Base-by-base conservation (phyloP, 2,329 filamentous ascomycete genomes). In the Aspergillus caelatus region DNA sequence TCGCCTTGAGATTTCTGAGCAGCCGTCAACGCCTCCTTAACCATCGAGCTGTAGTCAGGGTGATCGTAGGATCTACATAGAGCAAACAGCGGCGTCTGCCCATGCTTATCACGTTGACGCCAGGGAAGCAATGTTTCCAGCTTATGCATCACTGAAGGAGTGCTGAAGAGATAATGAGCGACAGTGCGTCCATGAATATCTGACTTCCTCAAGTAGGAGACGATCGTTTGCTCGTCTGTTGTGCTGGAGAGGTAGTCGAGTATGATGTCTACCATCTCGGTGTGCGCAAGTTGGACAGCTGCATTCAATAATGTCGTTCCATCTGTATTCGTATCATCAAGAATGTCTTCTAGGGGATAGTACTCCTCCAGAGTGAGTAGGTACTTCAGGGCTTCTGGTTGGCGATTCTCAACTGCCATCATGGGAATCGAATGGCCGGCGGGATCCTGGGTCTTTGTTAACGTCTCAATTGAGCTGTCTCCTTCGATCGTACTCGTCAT, bases 51-150 rank as follows among this genome's bases (percentile, higher is more conserved):
- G 78, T 99, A 99, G 69, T 94, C 85, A 1, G 89, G 85, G 76
- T 99, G 93, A 74, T 99, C 95, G 73, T 99, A 99, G 0, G 93
- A 98, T 70, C 95, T 88, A 76, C 94, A 98, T 1, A 98, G 83
- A 2, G 95, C 95, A 76, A 99, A 98, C 10, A 99, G 81, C 1
- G 95, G 96, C n/a, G 96, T 99, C 78, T 98, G 95, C 0, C 95
- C 95, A 74, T 98, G 97, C 76, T 93, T 96, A 78, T 99, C 95
- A 69, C 90, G 93, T 77, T 96, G 88, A 62, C 88, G 87, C 95
- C 95, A 99, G 10, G 93, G 91, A 59, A 99, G 82, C 68, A 94
- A 80, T 64, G 86, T 84, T 2, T 93, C 94, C 64, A 98, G 89
- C 60, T 86, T 85, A 52, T 83, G 81, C 68, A 99, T 95, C 23